Percentiles rank a stretch among this genome's conserved stretches.
Conservation (phyloP, 2,329 filamentous ascomycete genomes). For the Drechslera avenae region DNA sequence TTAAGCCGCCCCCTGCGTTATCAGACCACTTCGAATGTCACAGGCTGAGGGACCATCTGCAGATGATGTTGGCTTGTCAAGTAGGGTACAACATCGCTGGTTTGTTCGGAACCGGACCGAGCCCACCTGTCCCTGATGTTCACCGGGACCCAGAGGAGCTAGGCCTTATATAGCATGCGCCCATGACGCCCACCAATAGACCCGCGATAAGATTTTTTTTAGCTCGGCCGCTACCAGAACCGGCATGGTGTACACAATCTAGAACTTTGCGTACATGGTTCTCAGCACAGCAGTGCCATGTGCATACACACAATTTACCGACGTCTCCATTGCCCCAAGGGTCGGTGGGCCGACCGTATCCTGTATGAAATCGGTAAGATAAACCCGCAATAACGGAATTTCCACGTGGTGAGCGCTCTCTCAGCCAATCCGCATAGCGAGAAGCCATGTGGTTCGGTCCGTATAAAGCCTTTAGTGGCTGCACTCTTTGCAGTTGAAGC, state of each 20-base stretch:
- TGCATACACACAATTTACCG: conserved; percentile 12
- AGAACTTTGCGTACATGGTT: conserved; percentile 1
- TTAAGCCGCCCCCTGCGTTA: background rate
- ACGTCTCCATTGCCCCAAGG: background rate
- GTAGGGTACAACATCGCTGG: background rate
- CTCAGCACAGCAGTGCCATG: background rate
- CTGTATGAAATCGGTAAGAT: conserved; percentile 4
- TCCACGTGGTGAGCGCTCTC: conserved; percentile 17
- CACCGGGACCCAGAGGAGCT: conserved; percentile 3
- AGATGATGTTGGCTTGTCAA: no score
- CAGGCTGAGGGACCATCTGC: background rate
- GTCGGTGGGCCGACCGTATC: conserved; percentile 4
- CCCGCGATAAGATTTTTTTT: background rate
- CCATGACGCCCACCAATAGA: no score
- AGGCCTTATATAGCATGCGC: background rate
- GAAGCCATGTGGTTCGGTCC: conserved; percentile 5
- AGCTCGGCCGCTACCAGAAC: background rate
- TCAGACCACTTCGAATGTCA: conserved; percentile 3
- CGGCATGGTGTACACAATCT: conserved; percentile 1
- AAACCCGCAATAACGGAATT: conserved; percentile 15
- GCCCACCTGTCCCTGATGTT: conserved; percentile 11
- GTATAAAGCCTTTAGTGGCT: conserved; percentile 26
- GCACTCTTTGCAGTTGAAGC: conserved; percentile 7
- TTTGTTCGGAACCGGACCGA: background rate
- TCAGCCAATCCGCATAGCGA: conserved; percentile 19